Percentiles rank a stretch among this genome's conserved stretches.
Conservation (phyloP, 495 filamentous ascomycete genomes). For the Trichoderma orchidacearum region DNA sequence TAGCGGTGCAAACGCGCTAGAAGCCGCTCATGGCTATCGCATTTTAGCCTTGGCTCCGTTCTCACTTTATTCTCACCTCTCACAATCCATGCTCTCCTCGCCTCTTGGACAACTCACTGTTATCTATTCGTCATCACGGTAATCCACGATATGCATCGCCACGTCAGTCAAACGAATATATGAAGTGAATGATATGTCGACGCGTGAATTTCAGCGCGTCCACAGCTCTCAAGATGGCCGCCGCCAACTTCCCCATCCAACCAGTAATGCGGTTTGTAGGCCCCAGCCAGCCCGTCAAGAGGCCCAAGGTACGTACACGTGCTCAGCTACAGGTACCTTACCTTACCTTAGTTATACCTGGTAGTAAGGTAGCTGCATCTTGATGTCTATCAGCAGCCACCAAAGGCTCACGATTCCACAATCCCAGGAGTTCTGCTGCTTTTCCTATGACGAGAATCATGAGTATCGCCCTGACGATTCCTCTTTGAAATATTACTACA, state of each 20-base stretch:
- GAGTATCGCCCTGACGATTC: constrained; percentile 60
- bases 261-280: constrained; percentile 48
- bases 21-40: too few relatives aligned
- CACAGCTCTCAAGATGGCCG: background rate
- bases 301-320: constrained; percentile 39
- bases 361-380: background rate
- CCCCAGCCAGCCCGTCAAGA: constrained; percentile 44
- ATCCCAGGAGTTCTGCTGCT: constrained; percentile 67
- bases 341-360: too few relatives aligned
- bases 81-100: too few relatives aligned
- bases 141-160: too few relatives aligned
- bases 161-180: background rate
- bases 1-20: background rate
- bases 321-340: background rate
- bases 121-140: background rate
- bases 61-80: background rate
- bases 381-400: background rate
- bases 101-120: background rate
- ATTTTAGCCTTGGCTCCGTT: too few relatives aligned
- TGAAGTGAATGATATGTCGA: background rate
- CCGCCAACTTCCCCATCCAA: constrained; percentile 41
- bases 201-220: background rate
- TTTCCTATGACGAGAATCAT: constrained; percentile 80
- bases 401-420: background rate
- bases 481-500: constrained; percentile 79